Conservation (phyloP, 2,329 filamentous ascomycete species). For the Rhinocladiella mackenziei region DNA sequence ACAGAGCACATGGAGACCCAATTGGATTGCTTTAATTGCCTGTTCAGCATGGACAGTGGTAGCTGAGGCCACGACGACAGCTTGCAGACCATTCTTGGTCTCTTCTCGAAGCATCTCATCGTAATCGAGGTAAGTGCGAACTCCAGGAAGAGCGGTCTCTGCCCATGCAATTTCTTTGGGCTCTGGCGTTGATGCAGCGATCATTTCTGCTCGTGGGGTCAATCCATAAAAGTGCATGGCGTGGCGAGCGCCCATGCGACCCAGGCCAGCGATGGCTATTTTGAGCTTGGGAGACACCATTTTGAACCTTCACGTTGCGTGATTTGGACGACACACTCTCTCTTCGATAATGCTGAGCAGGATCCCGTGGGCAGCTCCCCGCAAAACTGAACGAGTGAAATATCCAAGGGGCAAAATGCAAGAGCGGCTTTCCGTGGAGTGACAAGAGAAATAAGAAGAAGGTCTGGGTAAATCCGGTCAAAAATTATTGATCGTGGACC, state of each 20-base stretch:
- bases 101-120: constrained; percentile 56
- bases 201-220: constrained; percentile 48
- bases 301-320: no score
- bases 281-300: no score
- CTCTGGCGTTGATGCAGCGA: constrained; percentile 49
- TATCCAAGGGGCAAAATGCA: no score
- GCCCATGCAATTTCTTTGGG: constrained; percentile 49
- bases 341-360: no score
- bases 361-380: no score
- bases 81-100: constrained; percentile 49
- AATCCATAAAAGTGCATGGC: constrained; percentile 48
- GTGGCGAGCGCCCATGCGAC: no score
- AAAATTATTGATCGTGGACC: no score
- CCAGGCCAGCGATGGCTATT: constrained; percentile 46
- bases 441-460: no score
- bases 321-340: no score
- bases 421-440: no score
- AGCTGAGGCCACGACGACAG: constrained; percentile 53
- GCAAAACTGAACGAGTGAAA: no score
- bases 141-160: constrained; percentile 48
- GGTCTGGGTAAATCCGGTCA: no score
- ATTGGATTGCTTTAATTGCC: constrained; percentile 54
- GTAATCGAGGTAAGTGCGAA: constrained; percentile 52
- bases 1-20: constrained; percentile 54
- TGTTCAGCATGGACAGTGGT: constrained; percentile 56